phyloP scores from a whole-genome alignment of 495 filamentous ascomycete species.

The Lasiosphaeriaceae sp. region DNA sequence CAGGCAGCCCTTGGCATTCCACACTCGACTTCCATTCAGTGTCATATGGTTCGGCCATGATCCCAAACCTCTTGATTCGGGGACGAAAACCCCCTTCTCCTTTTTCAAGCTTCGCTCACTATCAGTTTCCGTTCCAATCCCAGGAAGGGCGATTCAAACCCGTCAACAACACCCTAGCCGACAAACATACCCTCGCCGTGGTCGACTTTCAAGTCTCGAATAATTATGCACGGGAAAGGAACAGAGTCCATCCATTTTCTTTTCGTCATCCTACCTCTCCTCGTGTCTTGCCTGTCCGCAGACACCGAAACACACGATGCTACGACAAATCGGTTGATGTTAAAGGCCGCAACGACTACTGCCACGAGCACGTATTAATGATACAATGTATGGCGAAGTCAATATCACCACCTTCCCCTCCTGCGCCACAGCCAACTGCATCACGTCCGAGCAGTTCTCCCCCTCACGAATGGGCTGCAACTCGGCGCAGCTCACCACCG shows the following conservation, averaged over 20 bases:
- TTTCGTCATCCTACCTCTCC: neutral
- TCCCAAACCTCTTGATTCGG: too few species aligned
- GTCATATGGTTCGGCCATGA: too few species aligned
- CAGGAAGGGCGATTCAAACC: neutral
- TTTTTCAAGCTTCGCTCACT: neutral
- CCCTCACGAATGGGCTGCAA: neutral
- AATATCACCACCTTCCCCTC: neutral
- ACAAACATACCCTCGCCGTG: too few species aligned
- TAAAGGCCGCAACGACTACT: neutral
- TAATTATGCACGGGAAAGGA: neutral
- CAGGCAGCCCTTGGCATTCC: neutral
- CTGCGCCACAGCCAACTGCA: neutral
- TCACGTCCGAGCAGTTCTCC: neutral
- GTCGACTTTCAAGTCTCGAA: neutral
- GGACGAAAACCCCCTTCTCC: neutral
- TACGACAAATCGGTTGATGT: neutral
- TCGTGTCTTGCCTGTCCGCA: neutral
- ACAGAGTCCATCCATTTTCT: neutral
- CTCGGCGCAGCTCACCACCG: neutral
- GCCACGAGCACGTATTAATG: neutral
- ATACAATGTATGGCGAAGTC: neutral
- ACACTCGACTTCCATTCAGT: too few species aligned
- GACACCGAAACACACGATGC: neutral
- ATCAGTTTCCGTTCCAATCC: too few species aligned
- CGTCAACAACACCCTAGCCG: neutral